phyloP scores from a whole-genome alignment of 2,329 filamentous ascomycete genomes.

The Aspergillus udagawae region DNA sequence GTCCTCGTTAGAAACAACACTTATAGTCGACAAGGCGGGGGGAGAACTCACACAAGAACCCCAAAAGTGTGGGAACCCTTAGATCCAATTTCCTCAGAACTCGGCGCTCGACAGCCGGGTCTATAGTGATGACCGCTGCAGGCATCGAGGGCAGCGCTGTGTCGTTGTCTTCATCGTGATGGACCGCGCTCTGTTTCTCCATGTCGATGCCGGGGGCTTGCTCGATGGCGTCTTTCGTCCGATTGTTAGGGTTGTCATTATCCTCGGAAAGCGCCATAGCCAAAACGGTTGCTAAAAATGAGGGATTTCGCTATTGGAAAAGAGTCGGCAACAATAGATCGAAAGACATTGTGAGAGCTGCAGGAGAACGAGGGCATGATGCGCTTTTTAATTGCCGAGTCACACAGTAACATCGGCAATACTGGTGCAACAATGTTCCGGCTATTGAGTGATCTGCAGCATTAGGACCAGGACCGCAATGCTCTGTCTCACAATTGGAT shows the following conservation, averaged over 20 bases:
- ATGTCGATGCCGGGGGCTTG: constrained; percentile 19
- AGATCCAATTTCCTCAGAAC: constrained; percentile 36
- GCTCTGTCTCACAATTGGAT: neutral
- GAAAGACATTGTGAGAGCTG: neutral
- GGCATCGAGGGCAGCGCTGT: constrained; percentile 18
- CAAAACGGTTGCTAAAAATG: neutral
- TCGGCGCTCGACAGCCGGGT: constrained; percentile 32
- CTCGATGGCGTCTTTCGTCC: constrained; percentile 19
- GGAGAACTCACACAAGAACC: constrained; percentile 36
- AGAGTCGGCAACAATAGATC: neutral
- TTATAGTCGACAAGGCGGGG: constrained; percentile 1
- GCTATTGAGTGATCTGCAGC: constrained; percentile 16
- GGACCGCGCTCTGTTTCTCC: constrained; percentile 23
- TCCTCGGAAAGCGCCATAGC: constrained; percentile 10
- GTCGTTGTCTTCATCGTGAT: constrained; percentile 14
- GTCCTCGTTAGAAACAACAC: neutral
- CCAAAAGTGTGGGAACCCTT: constrained; percentile 33
- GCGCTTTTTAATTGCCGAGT: constrained; percentile 1
- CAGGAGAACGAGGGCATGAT: neutral
- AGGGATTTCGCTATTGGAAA: neutral
- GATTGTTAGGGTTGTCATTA: neutral
- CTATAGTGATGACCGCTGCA: constrained; percentile 19
- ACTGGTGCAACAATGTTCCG: constrained; percentile 3
- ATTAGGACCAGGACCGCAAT: constrained; percentile 1
- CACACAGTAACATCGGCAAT: constrained; percentile 7